These are phyloP conservation scores for Wallacemonas sp. DNA, from an alignment of 208 protist species.

Conservation along the genomic window DNA sequence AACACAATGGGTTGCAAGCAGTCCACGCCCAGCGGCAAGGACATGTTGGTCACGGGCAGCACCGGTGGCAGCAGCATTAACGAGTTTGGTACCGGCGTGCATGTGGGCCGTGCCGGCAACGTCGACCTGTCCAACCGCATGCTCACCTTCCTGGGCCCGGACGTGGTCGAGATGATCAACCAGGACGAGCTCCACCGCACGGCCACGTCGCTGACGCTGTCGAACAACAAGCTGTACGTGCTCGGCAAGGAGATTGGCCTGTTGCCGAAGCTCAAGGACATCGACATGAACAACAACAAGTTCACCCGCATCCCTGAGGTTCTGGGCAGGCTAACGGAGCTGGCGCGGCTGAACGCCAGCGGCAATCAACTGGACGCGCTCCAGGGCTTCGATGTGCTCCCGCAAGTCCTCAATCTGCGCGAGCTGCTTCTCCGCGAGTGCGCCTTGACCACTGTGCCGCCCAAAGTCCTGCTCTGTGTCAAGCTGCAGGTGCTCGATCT, in stretches of 20 bases:
- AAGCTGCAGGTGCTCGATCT: constrained; percentile 72
- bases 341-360: constrained; percentile 69
- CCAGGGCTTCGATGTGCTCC: constrained; percentile 51
- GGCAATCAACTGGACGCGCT: constrained; percentile 59
- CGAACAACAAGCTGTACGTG: constrained; percentile 79
- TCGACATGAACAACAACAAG: constrained; percentile 75
- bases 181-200: constrained; percentile 67
- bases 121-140: constrained; percentile 75
- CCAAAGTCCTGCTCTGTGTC: constrained; percentile 43
- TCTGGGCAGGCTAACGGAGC: constrained; percentile 49
- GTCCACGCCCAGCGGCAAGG: constrained; percentile 4
- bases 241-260: constrained; percentile 77
- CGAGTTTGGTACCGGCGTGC: constrained; percentile 78
- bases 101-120: constrained; percentile 82
- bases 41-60: background rate
- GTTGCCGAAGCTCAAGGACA: constrained; percentile 68
- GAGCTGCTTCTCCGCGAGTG: constrained; percentile 62
- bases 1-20: constrained; percentile 37
- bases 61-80: background rate
- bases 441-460: constrained; percentile 46
- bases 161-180: constrained; percentile 70
- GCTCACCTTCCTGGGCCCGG: constrained; percentile 54
- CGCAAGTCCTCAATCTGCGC: constrained; percentile 49
- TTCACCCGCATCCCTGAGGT: constrained; percentile 74
- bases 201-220: constrained; percentile 68